Evolutionary conservation across 2,329 filamentous ascomycete genomes (phyloP).

Genomic region (Boeremia lycopersici): DNA sequence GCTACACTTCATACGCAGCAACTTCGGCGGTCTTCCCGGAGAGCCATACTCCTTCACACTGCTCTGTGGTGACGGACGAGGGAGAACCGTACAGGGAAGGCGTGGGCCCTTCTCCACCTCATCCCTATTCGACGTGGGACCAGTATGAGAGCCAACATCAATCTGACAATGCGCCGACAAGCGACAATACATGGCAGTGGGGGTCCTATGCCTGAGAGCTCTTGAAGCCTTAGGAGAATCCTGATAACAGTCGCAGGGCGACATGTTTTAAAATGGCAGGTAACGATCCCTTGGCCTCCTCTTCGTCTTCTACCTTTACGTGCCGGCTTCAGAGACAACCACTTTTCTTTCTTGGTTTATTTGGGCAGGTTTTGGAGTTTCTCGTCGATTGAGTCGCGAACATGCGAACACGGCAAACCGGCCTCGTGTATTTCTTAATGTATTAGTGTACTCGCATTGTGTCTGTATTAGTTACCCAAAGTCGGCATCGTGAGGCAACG

Average conservation of each 20-base stretch:
- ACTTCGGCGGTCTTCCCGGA: background rate
- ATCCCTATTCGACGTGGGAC: slow-evolving; percentile 1
- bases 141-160: background rate
- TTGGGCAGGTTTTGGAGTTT: no score
- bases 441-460: background rate
- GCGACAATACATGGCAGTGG: background rate
- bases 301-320: no score
- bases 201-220: no score
- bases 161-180: no score
- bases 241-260: no score
- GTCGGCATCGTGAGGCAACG: background rate
- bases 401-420: no score
- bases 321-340: no score
- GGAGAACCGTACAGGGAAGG: background rate
- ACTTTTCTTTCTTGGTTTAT: no score
- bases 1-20: background rate
- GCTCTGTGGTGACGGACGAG: background rate
- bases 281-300: no score
- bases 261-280: no score
- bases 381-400: no score
- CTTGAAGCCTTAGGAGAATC: no score
- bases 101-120: background rate
- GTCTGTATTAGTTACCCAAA: background rate
- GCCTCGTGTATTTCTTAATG: background rate
- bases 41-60: background rate